phyloP scores from a whole-genome alignment of 2,329 filamentous ascomycete species.

The Exophiala alcalophila region DNA sequence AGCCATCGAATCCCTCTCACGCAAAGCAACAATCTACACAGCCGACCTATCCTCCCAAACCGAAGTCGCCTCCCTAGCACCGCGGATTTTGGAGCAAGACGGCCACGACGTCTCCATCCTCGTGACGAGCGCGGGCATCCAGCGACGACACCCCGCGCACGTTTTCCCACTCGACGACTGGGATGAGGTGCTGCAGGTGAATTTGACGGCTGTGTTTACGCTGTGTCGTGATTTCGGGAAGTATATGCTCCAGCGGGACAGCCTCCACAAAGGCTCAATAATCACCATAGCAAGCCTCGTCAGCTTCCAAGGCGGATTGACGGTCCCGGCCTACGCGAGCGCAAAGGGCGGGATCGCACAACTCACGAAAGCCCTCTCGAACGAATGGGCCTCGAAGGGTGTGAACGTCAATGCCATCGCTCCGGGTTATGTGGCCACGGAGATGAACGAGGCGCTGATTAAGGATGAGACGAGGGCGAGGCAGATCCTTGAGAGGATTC shows the following conservation, averaged over 20 bases:
- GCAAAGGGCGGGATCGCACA: conserved; percentile 82
- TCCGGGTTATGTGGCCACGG: conserved; percentile 83
- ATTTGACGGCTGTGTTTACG: conserved; percentile 77
- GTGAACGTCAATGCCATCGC: conserved; percentile 85
- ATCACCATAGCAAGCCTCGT: conserved; percentile 83
- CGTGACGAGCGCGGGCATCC: conserved; percentile 84
- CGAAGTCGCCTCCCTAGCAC: conserved; percentile 42
- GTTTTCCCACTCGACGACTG: conserved; percentile 75
- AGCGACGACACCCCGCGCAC: conserved; percentile 71
- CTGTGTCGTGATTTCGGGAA: conserved; percentile 73
- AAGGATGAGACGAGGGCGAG: conserved; percentile 65
- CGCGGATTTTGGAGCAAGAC: conserved; percentile 37
- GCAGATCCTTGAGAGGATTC: conserved; percentile 76
- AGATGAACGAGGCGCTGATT: conserved; percentile 85
- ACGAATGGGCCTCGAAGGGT: conserved; percentile 77
- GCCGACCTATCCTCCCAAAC: conserved; percentile 45
- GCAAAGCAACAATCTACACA: conserved; percentile 43
- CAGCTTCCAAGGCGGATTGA: conserved; percentile 81
- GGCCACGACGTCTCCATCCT: conserved; percentile 68
- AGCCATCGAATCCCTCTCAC: conserved; percentile 38
- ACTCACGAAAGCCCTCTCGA: conserved; percentile 78
- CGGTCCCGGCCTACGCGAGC: conserved; percentile 82
- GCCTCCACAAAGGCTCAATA: conserved; percentile 47
- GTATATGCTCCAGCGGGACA: conserved; percentile 65
- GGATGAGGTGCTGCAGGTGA: conserved; percentile 80